A percentile compares a stretch with the other conserved stretches of the same genome.
Evolutionary conservation across 768 basidiomycete genomes (phyloP).

Genomic region (Termitomyces sp.): DNA sequence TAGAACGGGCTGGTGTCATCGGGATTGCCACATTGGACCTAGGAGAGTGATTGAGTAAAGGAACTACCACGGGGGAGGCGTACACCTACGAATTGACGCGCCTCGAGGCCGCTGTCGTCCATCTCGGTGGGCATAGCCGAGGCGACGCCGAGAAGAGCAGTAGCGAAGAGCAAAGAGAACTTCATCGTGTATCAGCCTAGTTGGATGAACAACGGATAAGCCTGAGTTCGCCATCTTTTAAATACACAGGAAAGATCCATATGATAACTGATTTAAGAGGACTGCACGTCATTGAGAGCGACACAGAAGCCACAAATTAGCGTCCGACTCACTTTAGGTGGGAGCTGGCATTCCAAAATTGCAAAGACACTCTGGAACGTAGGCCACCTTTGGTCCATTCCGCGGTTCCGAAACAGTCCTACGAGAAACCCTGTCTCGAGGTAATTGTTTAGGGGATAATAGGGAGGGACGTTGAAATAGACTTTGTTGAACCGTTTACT

Average conservation of each 20-base stretch:
- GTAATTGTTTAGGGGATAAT: background rate
- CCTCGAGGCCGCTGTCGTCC: background rate
- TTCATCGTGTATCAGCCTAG: conserved; percentile 5
- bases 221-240: background rate
- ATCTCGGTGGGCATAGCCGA: background rate
- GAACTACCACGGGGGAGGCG: background rate
- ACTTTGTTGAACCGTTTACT: background rate
- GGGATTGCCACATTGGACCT: background rate
- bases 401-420: background rate
- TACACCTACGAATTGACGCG: background rate
- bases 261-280: background rate
- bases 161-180: conserved; percentile 1
- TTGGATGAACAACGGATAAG: background rate
- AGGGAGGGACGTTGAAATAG: background rate
- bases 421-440: background rate
- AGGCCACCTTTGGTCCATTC: background rate
- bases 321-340: background rate
- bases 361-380: background rate
- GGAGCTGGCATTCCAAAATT: background rate
- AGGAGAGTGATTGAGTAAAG: background rate
- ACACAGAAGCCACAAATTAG: background rate
- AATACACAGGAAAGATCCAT: background rate
- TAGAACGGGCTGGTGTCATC: background rate
- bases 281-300: background rate
- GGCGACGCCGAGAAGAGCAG: background rate